Percentiles rank a stretch among this genome's conserved stretches.
phyloP scores from a whole-genome alignment of 2,329 filamentous ascomycete species.

The Capronia americana region DNA sequence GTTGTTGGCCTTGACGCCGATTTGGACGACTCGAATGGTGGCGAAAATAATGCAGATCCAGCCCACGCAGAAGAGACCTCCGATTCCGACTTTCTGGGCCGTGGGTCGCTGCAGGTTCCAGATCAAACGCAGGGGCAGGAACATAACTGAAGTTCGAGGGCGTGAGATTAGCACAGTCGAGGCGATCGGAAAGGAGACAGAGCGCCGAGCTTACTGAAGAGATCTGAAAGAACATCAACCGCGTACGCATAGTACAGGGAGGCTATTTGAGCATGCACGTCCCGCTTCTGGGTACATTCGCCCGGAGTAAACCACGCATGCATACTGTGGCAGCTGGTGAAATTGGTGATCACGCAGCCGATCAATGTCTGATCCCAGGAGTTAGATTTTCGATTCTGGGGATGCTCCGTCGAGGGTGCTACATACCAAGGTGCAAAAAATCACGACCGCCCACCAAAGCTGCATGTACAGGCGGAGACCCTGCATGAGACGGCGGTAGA shows the following conservation, averaged over 20 bases:
- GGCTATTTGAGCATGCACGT: constrained; percentile 14
- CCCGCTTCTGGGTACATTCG: constrained; percentile 3
- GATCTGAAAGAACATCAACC: constrained; percentile 16
- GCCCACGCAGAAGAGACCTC: constrained; percentile 16
- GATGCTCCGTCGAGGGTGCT: background rate
- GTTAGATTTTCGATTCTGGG: constrained; percentile 3
- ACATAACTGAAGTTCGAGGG: constrained; percentile 5
- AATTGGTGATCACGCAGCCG: constrained; percentile 47
- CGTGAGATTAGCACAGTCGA: background rate
- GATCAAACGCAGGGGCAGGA: constrained; percentile 17
- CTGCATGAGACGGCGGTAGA: constrained; percentile 48
- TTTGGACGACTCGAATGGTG: constrained; percentile 17
- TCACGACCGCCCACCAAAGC: constrained; percentile 48
- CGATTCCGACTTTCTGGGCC: constrained; percentile 11
- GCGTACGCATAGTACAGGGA: constrained; percentile 17
- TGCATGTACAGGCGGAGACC: constrained; percentile 45
- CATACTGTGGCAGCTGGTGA: constrained; percentile 46
- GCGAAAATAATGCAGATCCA: constrained; percentile 16
- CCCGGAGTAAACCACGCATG: constrained; percentile 44
- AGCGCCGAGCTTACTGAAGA: constrained; percentile 16
- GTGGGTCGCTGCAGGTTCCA: constrained; percentile 16
- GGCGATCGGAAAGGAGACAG: background rate
- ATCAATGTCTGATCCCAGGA: constrained; percentile 43
- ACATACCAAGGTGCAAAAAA: constrained; percentile 46
- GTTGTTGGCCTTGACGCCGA: constrained; percentile 14